Percentiles rank a stretch among this genome's conserved stretches.
Conservation (phyloP, 75 land plant genomes). For the Sequoiadendron giganteum region DNA sequence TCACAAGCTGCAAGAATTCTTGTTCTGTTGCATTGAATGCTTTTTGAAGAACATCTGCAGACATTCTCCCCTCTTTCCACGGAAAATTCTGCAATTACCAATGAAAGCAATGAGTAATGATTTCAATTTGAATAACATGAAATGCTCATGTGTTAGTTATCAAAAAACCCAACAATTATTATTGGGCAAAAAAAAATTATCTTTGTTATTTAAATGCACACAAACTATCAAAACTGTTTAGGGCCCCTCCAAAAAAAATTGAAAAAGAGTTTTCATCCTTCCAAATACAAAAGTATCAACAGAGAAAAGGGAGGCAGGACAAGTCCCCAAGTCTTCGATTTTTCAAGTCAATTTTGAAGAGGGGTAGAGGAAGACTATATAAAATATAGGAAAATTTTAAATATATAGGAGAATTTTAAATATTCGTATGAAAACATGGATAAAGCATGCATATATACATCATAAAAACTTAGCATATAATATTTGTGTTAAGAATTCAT, state of each 20-base stretch:
- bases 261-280: background rate
- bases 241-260: background rate
- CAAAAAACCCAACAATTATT: background rate
- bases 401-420: no score
- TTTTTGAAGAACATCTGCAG: slow-evolving; percentile 60
- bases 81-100: slow-evolving; percentile 13
- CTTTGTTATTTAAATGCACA: background rate
- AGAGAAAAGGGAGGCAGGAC: no score
- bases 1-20: slow-evolving; percentile 61
- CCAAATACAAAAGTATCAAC: background rate
- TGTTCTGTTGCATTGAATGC: slow-evolving; percentile 71
- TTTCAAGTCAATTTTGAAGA: no score
- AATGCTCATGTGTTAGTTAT: background rate
- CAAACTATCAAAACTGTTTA: background rate
- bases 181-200: background rate
- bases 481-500: no score
- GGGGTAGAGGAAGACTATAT: no score
- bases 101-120: background rate
- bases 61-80: slow-evolving; percentile 61
- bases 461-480: no score
- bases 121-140: background rate
- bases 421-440: no score
- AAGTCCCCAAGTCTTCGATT: no score
- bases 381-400: no score
- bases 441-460: no score